Evolutionary conservation across 2,329 filamentous ascomycete genomes (phyloP).

Genomic region (Exophiala dermatitidis): DNA sequence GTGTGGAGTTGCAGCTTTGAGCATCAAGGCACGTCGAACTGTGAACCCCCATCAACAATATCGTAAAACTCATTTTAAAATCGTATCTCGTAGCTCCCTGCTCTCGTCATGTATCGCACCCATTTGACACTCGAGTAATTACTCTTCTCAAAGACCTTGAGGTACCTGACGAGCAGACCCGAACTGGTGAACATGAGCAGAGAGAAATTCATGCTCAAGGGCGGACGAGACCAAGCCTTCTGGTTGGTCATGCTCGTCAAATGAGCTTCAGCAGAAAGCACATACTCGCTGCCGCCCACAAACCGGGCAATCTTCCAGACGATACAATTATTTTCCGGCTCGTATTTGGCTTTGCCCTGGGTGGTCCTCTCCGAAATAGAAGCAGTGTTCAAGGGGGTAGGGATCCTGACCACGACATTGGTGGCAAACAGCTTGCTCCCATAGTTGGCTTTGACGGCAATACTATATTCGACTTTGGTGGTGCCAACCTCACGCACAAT

Average conservation of each 20-base stretch:
- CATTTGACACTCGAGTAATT: slow-evolving; percentile 99
- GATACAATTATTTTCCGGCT: slow-evolving; percentile 95
- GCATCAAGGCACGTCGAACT: no score
- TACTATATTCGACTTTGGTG: slow-evolving; percentile 97
- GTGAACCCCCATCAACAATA: no score
- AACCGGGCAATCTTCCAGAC: slow-evolving; percentile 99
- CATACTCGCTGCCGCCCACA: slow-evolving; percentile 93
- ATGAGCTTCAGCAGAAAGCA: slow-evolving; percentile 86
- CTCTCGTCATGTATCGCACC: slow-evolving; percentile 98
- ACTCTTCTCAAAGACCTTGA: slow-evolving; percentile 99
- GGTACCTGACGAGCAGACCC: slow-evolving; percentile 80
- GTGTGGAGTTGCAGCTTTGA: no score
- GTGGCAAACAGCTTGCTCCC: slow-evolving; percentile 93
- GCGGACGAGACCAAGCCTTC: slow-evolving; percentile 91
- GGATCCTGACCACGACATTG: slow-evolving; percentile 89
- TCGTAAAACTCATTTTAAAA: slow-evolving; percentile 33
- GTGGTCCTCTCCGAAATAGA: slow-evolving; percentile 87
- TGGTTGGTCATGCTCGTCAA: slow-evolving; percentile 97
- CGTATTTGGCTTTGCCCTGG: slow-evolving; percentile 96
- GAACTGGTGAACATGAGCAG: slow-evolving; percentile 97
- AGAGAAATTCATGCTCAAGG: slow-evolving; percentile 84
- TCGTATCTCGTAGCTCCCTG: slow-evolving; percentile 95
- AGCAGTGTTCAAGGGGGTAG: slow-evolving; percentile 92
- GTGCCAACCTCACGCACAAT: slow-evolving; percentile 97
- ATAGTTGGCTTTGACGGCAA: slow-evolving; percentile 95